Evolutionary conservation across 345 rosid genomes (phyloP), one percentile per base, ranked within the genome.

Genomic region (Salix purpurea): DNA sequence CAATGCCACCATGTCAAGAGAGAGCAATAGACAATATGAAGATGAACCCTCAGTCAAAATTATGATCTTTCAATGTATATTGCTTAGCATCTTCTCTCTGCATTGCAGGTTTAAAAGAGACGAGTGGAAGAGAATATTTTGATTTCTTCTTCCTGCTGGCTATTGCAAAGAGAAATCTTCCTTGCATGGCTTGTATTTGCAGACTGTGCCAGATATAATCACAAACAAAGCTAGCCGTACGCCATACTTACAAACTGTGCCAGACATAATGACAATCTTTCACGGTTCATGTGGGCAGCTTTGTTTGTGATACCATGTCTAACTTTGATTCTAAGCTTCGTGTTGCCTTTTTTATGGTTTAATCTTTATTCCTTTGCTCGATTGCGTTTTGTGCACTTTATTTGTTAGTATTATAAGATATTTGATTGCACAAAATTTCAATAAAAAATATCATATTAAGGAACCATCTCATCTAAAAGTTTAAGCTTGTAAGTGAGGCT

Each of bases 301-400:
- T 36, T 40, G 32, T 12, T 64, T 76, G 56, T 50, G 34, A 40
- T 72, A 37, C 8, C 13, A 56, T 79, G 80, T 79, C 67, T 80
- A 65, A 78, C 87, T 85, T 87, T 44, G 84, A 80, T 80, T 77
- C 79, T 77, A 86, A 83, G 84, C 84, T 85, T 87, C 87, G 80
- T 70, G 16, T 69, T 72, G 18, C 74, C 70, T 52, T 78, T 80
- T 77, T 64, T 0, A 9, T 40, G 12, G 44, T 40, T 46, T 44
- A 19, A 64, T 65, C 84, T 82, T 84, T 85, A 83, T 84, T 80
- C 83, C 70, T 70, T 54, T 69, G 72, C 42, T 70, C 42, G 62
- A 68, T 60, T 67, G 60, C 69, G 80, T 67, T 52, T 76, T 67
- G 65, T 69, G 52, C 68, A 44, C 71, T 71, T 76, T 76, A 14